Percentiles rank a stretch among this genome's conserved stretches.
Evolutionary conservation across 2,329 filamentous ascomycete genomes (phyloP).

Genomic region (Aureobasidium sp.): DNA sequence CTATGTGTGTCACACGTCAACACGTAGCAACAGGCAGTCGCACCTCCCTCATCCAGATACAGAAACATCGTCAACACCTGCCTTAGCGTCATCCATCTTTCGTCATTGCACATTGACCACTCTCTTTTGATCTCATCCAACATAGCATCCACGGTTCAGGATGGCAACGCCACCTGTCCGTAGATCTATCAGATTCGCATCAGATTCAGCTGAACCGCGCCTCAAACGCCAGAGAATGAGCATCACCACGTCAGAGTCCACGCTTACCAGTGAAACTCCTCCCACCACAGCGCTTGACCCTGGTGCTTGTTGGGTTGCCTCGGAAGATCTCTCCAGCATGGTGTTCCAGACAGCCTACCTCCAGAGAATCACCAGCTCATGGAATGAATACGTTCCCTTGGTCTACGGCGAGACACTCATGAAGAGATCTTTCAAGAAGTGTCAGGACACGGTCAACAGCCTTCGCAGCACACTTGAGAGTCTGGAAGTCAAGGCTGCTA

Average conservation of each 20-base stretch:
- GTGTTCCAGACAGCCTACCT: background rate
- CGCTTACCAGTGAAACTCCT: background rate
- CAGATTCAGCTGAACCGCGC: background rate
- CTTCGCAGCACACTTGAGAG: background rate
- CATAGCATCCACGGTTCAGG: background rate
- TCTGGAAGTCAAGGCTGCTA: background rate
- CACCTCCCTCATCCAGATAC: background rate
- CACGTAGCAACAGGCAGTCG: background rate
- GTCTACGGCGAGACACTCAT: background rate
- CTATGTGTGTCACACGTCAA: background rate
- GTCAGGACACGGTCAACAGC: background rate
- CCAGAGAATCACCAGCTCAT: background rate
- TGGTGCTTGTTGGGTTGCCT: background rate
- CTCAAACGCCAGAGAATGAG: background rate
- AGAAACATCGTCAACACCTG: background rate
- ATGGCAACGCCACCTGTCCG: background rate
- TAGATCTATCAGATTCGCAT: too few relatives aligned
- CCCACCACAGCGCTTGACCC: background rate
- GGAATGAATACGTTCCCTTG: background rate
- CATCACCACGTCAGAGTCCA: background rate
- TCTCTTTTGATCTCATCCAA: background rate
- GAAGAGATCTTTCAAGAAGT: background rate
- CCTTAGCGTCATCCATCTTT: background rate
- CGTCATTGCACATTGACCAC: too few relatives aligned
- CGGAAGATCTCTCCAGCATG: constrained; percentile 1